Percentiles rank a stretch among this genome's conserved stretches.
phyloP scores from a whole-genome alignment of 2,329 filamentous ascomycete species.

The Fusarium sterilihyphosum region DNA sequence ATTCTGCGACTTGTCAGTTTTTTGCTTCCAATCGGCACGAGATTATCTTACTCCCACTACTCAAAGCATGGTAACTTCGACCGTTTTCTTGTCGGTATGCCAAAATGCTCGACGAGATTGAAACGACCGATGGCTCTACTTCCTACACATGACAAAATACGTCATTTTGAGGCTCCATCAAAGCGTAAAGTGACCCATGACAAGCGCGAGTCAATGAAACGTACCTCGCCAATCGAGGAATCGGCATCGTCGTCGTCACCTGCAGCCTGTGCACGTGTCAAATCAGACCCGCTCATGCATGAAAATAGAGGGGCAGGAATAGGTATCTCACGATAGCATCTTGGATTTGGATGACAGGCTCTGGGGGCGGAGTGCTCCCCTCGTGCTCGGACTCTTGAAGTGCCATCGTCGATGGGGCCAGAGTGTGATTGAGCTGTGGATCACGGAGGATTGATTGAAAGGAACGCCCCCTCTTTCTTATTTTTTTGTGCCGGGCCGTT shows the following conservation, averaged over 20 bases:
- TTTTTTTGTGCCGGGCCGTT: background rate
- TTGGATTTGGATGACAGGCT: background rate
- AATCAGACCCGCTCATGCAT: background rate
- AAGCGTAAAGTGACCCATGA: background rate
- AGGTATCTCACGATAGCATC: background rate
- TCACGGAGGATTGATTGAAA: background rate
- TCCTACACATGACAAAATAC: background rate
- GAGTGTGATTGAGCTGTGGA: background rate
- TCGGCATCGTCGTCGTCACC: background rate
- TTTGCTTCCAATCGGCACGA: fast-evolving
- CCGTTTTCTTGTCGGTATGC: background rate
- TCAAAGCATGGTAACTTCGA: background rate
- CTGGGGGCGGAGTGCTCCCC: background rate
- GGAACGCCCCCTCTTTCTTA: background rate
- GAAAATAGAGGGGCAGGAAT: background rate
- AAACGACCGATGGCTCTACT: background rate
- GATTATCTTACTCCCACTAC: background rate
- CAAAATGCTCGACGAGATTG: background rate
- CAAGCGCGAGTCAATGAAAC: background rate
- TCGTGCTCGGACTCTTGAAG: background rate
- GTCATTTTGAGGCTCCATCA: background rate
- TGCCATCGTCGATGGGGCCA: background rate
- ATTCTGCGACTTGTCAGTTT: background rate
- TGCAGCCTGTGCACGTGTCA: background rate
- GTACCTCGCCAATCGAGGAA: background rate